Conservation (phyloP, 2,329 filamentous ascomycete genomes). For the Botrytis byssoidea region DNA sequence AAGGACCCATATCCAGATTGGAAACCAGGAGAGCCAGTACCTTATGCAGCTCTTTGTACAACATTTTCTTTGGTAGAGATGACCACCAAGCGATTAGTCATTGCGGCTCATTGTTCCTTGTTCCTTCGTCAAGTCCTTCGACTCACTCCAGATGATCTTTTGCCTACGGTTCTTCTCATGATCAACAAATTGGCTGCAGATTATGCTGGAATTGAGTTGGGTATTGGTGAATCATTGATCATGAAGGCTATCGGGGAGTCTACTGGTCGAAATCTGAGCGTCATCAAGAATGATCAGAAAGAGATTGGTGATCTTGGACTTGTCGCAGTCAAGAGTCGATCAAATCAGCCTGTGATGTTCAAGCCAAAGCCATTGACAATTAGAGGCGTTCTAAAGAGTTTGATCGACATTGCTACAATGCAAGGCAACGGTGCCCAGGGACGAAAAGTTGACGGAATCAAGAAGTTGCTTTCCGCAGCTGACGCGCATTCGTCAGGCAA, state of each 20-base stretch:
- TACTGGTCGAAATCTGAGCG: conserved; percentile 80
- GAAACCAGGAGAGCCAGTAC: conserved; percentile 83
- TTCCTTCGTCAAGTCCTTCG: conserved; percentile 94
- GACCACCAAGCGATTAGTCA: conserved; percentile 87
- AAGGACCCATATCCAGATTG: conserved; percentile 94
- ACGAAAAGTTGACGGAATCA: conserved; percentile 90
- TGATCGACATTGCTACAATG: conserved; percentile 85
- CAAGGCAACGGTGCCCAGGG: conserved; percentile 85
- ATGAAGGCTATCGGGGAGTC: conserved; percentile 98
- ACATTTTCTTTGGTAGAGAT: conserved; percentile 95
- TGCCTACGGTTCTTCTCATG: conserved; percentile 91
- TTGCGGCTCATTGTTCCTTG: conserved; percentile 82
- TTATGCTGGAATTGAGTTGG: conserved; percentile 92
- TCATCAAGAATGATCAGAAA: conserved; percentile 94
- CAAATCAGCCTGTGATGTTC: conserved; percentile 97
- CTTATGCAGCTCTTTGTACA: conserved; percentile 89
- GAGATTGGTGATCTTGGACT: conserved; percentile 94
- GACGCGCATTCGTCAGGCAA: conserved; percentile 73
- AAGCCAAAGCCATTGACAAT: conserved; percentile 91
- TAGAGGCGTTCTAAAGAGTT: conserved; percentile 77
- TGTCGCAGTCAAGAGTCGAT: conserved; percentile 92
- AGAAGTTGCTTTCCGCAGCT: conserved; percentile 90
- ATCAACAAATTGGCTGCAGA: conserved; percentile 97
- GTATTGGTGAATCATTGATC: conserved; percentile 97
- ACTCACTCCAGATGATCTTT: conserved; percentile 81